Base-by-base conservation (phyloP, 352 stramenopile genomes). In the Phytopythium litorale region DNA sequence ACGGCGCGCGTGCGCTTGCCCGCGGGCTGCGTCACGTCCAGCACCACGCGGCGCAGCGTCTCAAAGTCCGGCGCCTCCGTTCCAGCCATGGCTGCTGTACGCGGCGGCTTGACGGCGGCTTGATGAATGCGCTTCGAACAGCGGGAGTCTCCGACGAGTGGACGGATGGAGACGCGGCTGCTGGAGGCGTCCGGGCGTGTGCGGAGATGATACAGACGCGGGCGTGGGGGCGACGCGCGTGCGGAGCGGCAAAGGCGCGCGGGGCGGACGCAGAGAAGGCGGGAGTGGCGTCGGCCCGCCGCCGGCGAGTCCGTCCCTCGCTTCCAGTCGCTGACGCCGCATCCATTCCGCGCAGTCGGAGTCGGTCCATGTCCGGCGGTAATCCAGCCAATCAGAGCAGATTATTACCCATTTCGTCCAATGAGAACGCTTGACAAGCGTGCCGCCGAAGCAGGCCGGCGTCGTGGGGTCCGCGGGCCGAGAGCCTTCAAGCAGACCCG, bases 1-100 rank as follows among this genome's bases (percentile, higher is more conserved):
- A 97, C 90, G 19, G 91, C 88, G 62, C 93, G 91, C 53, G 92
- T 98, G 67, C 92, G 89, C 75, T 97, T 96, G 53, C 83, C 80
- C 54, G 95, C 79, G 40, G 89, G 87, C 70, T 97, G 71, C n/a
- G 58, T 77, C 19, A 91, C 62, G 67, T 98, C 85, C 30, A 97
- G 71, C 37, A 97, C 58, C 37, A 78, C 74, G 35, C 76, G 67
- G 35, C 69, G 66, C 13, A 94, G 76, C 35, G 71, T 67, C 32
- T 92, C 81, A 38, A 88, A 92, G 55, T 68, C 75, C 16, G 84
- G 84, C 45, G 76, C 66, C 35, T 67, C 68, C 51, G 69, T 68
- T 19, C 49, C 56, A 45, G 59, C 60, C 59, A 70, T 75, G 30
- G 50, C 13, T 53, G 7, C 11, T 9, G 5, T 30, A 48, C 7